Evolutionary conservation across 2,329 filamentous ascomycete species (phyloP).

Genomic region (Chaetoscypha palmicola): DNA sequence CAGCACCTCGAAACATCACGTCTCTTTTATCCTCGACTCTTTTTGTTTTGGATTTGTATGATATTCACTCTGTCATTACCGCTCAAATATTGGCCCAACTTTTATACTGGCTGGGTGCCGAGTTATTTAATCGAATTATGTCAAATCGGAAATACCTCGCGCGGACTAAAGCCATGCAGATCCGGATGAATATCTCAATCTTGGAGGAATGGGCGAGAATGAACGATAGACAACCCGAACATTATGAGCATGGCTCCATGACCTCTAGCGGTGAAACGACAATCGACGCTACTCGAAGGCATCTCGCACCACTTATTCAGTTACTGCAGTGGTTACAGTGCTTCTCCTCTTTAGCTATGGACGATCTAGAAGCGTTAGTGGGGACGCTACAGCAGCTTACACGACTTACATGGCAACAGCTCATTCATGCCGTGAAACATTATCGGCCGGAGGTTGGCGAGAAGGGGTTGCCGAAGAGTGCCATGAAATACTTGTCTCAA

Average conservation of each 20-base stretch:
- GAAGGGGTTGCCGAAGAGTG: slow-evolving; percentile 81
- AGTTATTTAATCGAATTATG: slow-evolving; percentile 98
- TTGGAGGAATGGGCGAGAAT: slow-evolving; percentile 92
- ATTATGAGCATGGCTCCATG: slow-evolving; percentile 89
- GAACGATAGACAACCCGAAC: slow-evolving; percentile 91
- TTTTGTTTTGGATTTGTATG: slow-evolving; percentile 97
- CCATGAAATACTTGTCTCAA: slow-evolving; percentile 75
- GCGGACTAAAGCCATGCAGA: slow-evolving; percentile 98
- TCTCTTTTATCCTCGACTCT: slow-evolving; percentile 91
- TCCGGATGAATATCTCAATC: slow-evolving; percentile 95
- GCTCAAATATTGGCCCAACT: slow-evolving; percentile 88
- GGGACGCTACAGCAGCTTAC: slow-evolving; percentile 86
- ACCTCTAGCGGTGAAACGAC: slow-evolving; percentile 79
- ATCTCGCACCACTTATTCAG: slow-evolving; percentile 86
- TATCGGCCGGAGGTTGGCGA: slow-evolving; percentile 95
- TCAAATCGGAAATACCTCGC: slow-evolving; percentile 91
- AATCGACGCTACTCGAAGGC: slow-evolving; percentile 72
- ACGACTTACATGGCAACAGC: slow-evolving; percentile 74
- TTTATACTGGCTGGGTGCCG: slow-evolving; percentile 91
- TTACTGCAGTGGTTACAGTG: slow-evolving; percentile 96
- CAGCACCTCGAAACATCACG: slow-evolving; percentile 89
- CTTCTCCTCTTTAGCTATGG: slow-evolving; percentile 80
- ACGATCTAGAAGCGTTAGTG: slow-evolving; percentile 82
- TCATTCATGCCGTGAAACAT: slow-evolving; percentile 86
- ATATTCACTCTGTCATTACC: slow-evolving; percentile 94